These are phyloP conservation scores for Symbiodinium natans DNA, from an alignment of 73 alveolate species.

Conservation along the genomic window DNA sequence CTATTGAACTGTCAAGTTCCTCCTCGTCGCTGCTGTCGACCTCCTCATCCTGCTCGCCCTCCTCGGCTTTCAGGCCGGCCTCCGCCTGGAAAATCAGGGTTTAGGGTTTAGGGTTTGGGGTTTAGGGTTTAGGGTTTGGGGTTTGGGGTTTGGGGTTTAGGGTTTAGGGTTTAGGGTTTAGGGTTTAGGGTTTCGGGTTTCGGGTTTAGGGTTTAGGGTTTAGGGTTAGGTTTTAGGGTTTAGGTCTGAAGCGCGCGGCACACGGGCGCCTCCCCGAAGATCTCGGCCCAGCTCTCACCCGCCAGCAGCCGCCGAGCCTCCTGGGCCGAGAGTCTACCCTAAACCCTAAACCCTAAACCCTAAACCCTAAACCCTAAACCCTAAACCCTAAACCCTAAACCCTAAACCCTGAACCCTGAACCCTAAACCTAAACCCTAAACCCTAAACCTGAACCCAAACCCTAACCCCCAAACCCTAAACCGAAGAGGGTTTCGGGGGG, in stretches of 20 bases:
- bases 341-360: background rate
- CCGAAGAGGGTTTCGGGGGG: too few relatives aligned
- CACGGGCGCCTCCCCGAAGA: slow-evolving; percentile 16
- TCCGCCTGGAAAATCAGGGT: background rate
- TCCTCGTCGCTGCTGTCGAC: slow-evolving; percentile 3
- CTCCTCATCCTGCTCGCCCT: background rate
- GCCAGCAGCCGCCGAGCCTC: slow-evolving; percentile 43
- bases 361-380: background rate
- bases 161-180: too few relatives aligned
- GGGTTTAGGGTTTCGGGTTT: too few relatives aligned
- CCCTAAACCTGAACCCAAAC: background rate
- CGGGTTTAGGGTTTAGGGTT: too few relatives aligned
- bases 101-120: too few relatives aligned
- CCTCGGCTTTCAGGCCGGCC: background rate
- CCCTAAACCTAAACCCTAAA: background rate
- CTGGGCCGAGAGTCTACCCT: background rate
- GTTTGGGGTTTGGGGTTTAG: too few relatives aligned
- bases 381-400: background rate
- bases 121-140: too few relatives aligned
- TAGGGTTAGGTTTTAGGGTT: too few relatives aligned
- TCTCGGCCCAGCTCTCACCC: slow-evolving; percentile 65
- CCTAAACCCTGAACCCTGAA: background rate
- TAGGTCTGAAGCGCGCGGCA: too few relatives aligned
- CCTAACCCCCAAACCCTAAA: background rate
- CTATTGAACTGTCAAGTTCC: too few relatives aligned